Evolutionary conservation across 306 rosid species (phyloP), one percentile per base, ranked within the genome.

Genomic region (Mimosa pudica): DNA sequence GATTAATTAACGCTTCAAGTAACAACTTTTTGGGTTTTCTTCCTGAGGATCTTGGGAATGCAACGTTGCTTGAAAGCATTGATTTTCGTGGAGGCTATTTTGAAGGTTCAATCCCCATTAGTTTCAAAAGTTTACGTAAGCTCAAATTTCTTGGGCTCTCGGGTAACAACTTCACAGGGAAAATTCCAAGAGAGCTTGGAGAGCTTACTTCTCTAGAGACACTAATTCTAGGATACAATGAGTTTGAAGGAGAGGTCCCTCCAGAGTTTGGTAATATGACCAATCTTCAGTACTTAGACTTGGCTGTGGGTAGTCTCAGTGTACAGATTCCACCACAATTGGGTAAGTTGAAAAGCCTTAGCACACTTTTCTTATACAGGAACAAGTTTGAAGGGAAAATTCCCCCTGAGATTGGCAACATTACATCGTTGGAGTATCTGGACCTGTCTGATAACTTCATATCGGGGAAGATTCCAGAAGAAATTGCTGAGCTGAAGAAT

Each of bases 61-160:
- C 95, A 46, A 89, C 95, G 6, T 72, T 86, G 14, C 91, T 95
- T 0, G 93, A 88, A 51, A 86, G 77, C 81, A 80, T 96, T 0
- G 99, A 96, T 84, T 91, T 96, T 69, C 83, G 96, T 66, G 99
- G 99, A 46, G 88, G 93, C 73, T 93, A 89, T 90, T 84, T 93
- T 24, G 84, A 88, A 83, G 94, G 97, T 52, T 79, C 95, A 67
- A 84, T 96, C 55, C 99, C 99, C 0, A 12, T 41, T 38, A 88
- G 90, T 69, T 91, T 88, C 76, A 85, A 17, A 73, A 88, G 79
- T 81, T 81, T 96, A 88, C 86, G 82, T 84, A 91, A 90, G 42
- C 85, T 96, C 48, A 90, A 81, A 68, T 92, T 93, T 84, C 84
- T 96, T 70, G 97, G 97, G 76, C 94, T 96, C 70, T 92, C 97